Evolutionary conservation across 805 yeast genomes (phyloP).

Genomic region (Kurtzmaniella fragi): DNA sequence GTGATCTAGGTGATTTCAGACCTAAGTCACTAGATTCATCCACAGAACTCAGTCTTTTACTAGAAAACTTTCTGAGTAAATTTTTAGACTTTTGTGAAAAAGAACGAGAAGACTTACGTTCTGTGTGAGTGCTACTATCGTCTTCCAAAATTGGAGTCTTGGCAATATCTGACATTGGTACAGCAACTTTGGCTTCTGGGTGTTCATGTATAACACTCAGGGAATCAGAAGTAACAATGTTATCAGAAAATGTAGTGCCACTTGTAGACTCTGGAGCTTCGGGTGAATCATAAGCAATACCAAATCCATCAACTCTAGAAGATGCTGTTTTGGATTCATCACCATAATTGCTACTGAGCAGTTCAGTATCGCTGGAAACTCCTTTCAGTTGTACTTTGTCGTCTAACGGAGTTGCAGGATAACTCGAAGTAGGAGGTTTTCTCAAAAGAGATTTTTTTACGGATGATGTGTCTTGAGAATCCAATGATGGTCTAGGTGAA

Average conservation of each 20-base stretch:
- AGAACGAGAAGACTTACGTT: background rate
- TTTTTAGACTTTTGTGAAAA: slow-evolving; percentile 3
- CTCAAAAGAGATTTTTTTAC: background rate
- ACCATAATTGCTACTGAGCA: background rate
- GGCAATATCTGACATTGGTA: background rate
- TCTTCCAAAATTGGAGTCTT: slow-evolving; percentile 3
- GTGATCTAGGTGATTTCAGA: background rate
- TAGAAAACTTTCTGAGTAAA: background rate
- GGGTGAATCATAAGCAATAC: background rate
- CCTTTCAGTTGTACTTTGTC: background rate
- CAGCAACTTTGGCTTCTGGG: slow-evolving; percentile 1
- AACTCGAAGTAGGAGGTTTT: too few relatives aligned
- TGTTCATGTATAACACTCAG: slow-evolving; percentile 3
- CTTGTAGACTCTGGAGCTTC: background rate
- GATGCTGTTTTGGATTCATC: background rate
- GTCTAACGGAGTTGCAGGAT: background rate
- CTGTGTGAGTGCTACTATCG: background rate
- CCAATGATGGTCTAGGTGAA: background rate
- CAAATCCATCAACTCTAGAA: background rate
- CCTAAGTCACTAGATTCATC: background rate
- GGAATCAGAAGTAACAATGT: background rate
- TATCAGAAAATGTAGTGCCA: background rate
- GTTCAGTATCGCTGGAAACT: too few relatives aligned
- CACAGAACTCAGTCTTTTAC: background rate
- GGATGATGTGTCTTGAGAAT: too few relatives aligned